Percentiles rank a stretch among this genome's conserved stretches.
These are phyloP conservation scores for Pneumocystis carinii DNA, from an alignment of 1,139 yeast genomes.

Conservation along the genomic window DNA sequence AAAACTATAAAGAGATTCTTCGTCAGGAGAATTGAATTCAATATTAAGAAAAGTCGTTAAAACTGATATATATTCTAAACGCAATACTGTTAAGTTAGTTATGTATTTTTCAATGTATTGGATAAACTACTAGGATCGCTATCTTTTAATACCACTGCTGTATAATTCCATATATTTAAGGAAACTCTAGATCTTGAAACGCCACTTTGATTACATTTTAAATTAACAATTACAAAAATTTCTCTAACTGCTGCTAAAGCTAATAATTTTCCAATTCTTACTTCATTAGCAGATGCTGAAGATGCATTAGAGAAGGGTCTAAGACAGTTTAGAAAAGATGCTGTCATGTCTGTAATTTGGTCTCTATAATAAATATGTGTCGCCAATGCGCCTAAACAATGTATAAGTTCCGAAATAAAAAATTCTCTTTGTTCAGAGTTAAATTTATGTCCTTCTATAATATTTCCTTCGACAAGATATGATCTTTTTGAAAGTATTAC, in stretches of 20 bases:
- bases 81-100: neutral
- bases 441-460: neutral
- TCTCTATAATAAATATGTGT: constrained; percentile 64
- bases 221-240: neutral
- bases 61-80: neutral
- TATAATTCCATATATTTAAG: neutral
- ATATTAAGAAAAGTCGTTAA: neutral
- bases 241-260: neutral
- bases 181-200: neutral
- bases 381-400: constrained; percentile 46
- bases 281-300: neutral
- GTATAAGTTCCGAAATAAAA: constrained; percentile 18
- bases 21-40: neutral
- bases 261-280: neutral
- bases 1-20: neutral
- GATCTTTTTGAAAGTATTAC: constrained; percentile 1
- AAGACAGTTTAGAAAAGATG: constrained; percentile 28
- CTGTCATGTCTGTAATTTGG: constrained; percentile 62
- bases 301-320: neutral
- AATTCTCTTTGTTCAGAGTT: constrained; percentile 11
- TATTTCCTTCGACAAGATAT: neutral
- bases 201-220: neutral
- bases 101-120: neutral
- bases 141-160: neutral
- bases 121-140: neutral